Conservation (phyloP, 139 green algal species). For the Mychonastes homosphaera region DNA sequence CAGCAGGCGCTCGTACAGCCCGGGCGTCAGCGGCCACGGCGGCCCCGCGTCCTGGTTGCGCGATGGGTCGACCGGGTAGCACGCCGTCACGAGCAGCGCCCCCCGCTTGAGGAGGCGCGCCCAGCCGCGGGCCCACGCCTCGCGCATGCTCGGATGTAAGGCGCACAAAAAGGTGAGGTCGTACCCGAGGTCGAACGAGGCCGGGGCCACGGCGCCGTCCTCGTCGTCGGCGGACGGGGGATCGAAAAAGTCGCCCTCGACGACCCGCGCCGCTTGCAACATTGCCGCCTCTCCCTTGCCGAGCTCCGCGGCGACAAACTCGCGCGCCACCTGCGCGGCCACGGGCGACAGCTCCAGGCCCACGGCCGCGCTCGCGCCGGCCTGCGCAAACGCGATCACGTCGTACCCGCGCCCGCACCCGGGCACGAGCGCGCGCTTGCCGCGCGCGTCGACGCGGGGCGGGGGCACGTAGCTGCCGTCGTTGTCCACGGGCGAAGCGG, state of each 20-base stretch:
- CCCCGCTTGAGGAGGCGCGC: constrained; percentile 25
- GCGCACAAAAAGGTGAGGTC: constrained; percentile 36
- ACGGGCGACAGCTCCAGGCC: constrained; percentile 31
- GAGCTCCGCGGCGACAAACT: no score
- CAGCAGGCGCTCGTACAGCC: constrained; percentile 42
- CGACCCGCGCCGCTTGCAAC: no score
- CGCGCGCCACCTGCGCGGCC: constrained; percentile 24
- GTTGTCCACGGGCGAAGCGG: no score
- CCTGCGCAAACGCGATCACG: constrained; percentile 21
- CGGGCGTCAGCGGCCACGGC: constrained; percentile 40
- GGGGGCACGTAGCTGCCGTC: no score
- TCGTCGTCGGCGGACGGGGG: no score
- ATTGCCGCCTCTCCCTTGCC: no score
- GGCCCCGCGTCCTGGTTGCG: constrained; percentile 19
- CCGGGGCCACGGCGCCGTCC: no score
- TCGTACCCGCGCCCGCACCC: constrained; percentile 50
- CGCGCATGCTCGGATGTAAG: constrained; percentile 38
- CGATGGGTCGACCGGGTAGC: constrained; percentile 44
- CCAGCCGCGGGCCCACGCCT: constrained; percentile 41
- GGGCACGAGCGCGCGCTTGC: constrained; percentile 29
- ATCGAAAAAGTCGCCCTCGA: constrained; percentile 39
- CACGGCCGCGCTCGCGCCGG: constrained; percentile 19
- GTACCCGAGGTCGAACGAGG: no score
- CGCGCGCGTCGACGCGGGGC: no score
- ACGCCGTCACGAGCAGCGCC: constrained; percentile 38